phyloP scores from a whole-genome alignment of 164 flowering plant genomes.

The Santalum album region DNA sequence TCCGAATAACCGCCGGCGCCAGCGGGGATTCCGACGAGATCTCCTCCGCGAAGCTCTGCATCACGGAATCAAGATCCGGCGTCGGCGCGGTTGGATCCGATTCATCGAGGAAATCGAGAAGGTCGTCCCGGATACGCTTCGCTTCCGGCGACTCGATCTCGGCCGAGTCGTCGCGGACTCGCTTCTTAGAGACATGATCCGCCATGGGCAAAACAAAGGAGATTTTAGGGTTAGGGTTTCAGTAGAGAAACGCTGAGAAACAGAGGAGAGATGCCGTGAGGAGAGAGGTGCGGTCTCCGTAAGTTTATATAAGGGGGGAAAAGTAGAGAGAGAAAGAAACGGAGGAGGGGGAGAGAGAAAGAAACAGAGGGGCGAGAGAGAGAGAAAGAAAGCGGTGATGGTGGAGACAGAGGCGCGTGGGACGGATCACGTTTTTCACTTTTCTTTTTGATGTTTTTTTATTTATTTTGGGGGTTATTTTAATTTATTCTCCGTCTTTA shows the following conservation, averaged over 20 bases:
- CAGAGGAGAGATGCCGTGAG: neutral
- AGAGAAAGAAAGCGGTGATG: neutral
- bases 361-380: no score
- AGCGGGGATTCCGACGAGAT: slow-evolving; percentile 14
- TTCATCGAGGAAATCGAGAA: slow-evolving; percentile 42
- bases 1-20: slow-evolving; percentile 6
- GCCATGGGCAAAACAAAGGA: no score
- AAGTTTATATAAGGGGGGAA: neutral
- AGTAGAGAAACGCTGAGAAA: no score
- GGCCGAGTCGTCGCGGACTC: neutral
- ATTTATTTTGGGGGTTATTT: neutral
- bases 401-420: neutral
- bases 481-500: neutral
- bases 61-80: slow-evolving; percentile 50
- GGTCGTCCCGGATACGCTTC: slow-evolving; percentile 42
- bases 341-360: neutral
- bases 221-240: neutral
- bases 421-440: neutral
- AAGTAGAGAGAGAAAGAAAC: neutral
- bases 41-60: slow-evolving; percentile 56
- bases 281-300: neutral
- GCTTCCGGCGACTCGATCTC: slow-evolving; percentile 25
- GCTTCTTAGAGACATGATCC: neutral
- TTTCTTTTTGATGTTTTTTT: neutral
- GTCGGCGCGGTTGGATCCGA: slow-evolving; percentile 17